Percentiles rank a stretch among this genome's conserved stretches.
These are phyloP conservation scores for Posidonia australis DNA, from an alignment of 106 monocot genomes.

Conservation along the genomic window DNA sequence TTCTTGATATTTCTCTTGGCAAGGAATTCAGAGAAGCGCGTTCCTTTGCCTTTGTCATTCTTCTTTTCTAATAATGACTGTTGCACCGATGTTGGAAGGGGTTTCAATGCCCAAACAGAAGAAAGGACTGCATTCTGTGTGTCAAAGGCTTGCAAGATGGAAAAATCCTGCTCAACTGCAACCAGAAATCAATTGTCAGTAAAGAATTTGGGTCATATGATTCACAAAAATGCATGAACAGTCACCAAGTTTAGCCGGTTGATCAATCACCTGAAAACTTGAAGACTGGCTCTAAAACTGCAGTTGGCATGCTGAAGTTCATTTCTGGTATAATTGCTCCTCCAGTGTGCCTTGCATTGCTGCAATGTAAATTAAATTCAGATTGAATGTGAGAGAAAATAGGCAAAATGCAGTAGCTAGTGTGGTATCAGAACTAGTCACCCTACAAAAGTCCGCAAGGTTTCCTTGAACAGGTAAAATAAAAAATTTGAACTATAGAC, in stretches of 20 bases:
- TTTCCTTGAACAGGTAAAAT: no score
- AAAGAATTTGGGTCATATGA: not conserved
- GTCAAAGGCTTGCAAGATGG: conserved; percentile 40
- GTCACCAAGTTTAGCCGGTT: not conserved
- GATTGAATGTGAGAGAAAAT: no score
- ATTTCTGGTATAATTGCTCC: conserved; percentile 73
- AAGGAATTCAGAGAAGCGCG: conserved; percentile 63
- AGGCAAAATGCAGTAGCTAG: no score
- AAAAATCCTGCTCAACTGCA: conserved; percentile 35
- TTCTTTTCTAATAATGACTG: conserved; percentile 22
- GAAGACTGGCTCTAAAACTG: conserved; percentile 64
- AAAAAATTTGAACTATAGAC: no score
- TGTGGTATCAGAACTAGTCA: no score
- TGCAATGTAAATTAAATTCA: conserved; percentile 17
- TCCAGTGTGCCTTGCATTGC: conserved; percentile 82
- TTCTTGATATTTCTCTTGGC: conserved; percentile 29
- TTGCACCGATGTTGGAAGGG: conserved; percentile 18
- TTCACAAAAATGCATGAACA: not conserved
- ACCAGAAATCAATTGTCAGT: not conserved
- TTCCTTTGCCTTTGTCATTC: conserved; percentile 39
- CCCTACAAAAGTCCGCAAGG: no score
- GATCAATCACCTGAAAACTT: conserved; percentile 47
- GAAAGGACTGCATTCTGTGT: conserved; percentile 54
- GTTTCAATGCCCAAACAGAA: conserved; percentile 70
- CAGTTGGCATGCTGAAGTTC: conserved; percentile 89